Base-by-base conservation (phyloP, 192 early-diverging fungal species). In the Coemansia furcata region DNA sequence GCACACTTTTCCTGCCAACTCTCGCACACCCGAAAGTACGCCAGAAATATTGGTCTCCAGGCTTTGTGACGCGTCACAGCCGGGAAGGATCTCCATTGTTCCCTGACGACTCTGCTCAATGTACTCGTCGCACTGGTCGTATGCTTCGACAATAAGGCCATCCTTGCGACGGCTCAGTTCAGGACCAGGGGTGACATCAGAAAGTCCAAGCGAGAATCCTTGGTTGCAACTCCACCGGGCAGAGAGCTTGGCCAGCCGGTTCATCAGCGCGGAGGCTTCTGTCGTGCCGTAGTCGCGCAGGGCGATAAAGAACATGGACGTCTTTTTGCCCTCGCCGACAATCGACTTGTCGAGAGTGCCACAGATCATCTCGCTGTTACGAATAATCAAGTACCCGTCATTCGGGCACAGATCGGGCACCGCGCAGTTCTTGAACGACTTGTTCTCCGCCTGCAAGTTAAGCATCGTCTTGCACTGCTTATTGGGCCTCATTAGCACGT, bases 151-250 rank as follows among this genome's bases (percentile, higher is more conserved):
- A 58, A 98, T 92, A 26, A 89, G 81, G 1, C 83, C 73, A 57
- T 95, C 89, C 82, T 98, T 99, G 72, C 89, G 88, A 36, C 85
- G 75, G 5, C 87, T 67, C 39, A 99, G 86, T 46, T 80, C 75
- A n/a, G 84, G 82, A 12, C 93, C 92, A 3, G 98, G 95, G 60
- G 89, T 93, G 26, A 99, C 97, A 85, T 99, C 98, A 64, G 93
- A 92, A 47, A 99, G 95, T 50, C 98, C 98, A 63, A 99, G 98
- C 4, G 96, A 97, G 74, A 99, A 98, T 46, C 98, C 98, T 62
- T 90, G 88, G 72, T 97, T 89, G 82, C 91, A 90, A 30, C 95
- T 81, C 92, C 93, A 99, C 38, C 95, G 79, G 6, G 95, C 94
- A 36, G 93, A 95, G 33, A 96, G 85, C 81, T 97, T 97, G 33